phyloP scores from a whole-genome alignment of 2,329 filamentous ascomycete genomes.

The Corynespora cassiicola region DNA sequence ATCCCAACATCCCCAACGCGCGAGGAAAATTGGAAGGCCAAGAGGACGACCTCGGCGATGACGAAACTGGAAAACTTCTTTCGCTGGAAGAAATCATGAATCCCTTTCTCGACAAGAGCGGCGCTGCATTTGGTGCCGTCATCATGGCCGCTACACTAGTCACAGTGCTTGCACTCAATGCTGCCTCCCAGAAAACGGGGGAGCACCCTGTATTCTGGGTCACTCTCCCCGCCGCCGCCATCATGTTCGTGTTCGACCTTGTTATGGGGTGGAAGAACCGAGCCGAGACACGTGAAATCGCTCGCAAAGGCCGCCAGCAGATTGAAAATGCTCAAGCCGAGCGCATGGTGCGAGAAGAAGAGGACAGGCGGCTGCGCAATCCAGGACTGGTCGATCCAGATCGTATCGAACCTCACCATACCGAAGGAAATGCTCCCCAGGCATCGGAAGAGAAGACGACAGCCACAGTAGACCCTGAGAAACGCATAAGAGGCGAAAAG shows the following conservation, averaged over 20 bases:
- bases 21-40: conserved; percentile 62
- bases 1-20: conserved; percentile 74
- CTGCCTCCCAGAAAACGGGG: conserved; percentile 58
- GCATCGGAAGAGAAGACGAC: conserved; percentile 17
- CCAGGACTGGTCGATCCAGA: conserved; percentile 14
- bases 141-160: conserved; percentile 73
- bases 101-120: conserved; percentile 72
- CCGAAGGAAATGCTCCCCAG: conserved; percentile 1
- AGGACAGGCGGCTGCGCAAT: conserved; percentile 24
- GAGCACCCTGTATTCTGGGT: conserved; percentile 71
- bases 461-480: neutral
- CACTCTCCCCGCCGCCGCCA: conserved; percentile 70
- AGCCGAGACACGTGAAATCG: conserved; percentile 68
- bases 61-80: conserved; percentile 61
- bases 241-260: conserved; percentile 75
- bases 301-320: conserved; percentile 61
- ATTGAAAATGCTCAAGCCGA: conserved; percentile 53
- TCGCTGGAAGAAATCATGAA: conserved; percentile 78
- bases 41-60: conserved; percentile 52
- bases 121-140: conserved; percentile 68
- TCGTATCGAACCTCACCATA: conserved; percentile 6
- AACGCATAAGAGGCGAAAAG: neutral
- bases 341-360: conserved; percentile 44
- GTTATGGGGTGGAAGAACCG: conserved; percentile 68
- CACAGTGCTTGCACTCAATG: conserved; percentile 71